A percentile compares a stretch with the other conserved stretches of the same genome.
Conservation (phyloP, 768 basidiomycete species). For the Suillus decipiens region DNA sequence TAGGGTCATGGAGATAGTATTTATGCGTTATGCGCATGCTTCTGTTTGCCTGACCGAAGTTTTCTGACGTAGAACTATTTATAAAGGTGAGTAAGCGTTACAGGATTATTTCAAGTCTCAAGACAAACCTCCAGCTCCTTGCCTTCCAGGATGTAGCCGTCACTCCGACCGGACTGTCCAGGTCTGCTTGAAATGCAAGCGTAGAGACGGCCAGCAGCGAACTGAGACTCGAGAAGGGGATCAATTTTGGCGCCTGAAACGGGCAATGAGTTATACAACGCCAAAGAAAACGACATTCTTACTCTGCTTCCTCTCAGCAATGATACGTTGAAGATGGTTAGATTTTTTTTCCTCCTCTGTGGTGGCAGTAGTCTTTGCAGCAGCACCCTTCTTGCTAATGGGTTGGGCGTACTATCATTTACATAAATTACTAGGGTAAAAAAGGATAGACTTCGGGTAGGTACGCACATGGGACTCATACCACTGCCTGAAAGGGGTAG, state of each 20-base stretch:
- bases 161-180: constrained; percentile 94
- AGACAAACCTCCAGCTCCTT: constrained; percentile 90
- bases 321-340: constrained; percentile 83
- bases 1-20: background rate
- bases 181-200: constrained; percentile 93
- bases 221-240: constrained; percentile 83
- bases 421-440: constrained; percentile 11
- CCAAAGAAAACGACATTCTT: constrained; percentile 17
- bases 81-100: constrained; percentile 22
- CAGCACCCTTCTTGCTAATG: constrained; percentile 78
- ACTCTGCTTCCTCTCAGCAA: constrained; percentile 94
- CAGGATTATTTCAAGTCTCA: background rate
- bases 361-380: constrained; percentile 54
- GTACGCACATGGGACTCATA: constrained; percentile 93
- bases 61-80: constrained; percentile 91
- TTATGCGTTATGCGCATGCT: constrained; percentile 70
- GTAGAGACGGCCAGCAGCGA: constrained; percentile 93
- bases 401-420: constrained; percentile 84
- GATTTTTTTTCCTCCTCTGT: constrained; percentile 80
- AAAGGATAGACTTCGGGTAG: constrained; percentile 21
- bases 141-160: constrained; percentile 98
- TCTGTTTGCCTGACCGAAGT: constrained; percentile 91
- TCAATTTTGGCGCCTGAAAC: constrained; percentile 86
- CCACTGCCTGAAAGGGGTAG: constrained; percentile 99
- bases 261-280: constrained; percentile 18